These are phyloP conservation scores for Asterochloris sp. DNA, from an alignment of 139 green algal genomes.

Conservation along the genomic window DNA sequence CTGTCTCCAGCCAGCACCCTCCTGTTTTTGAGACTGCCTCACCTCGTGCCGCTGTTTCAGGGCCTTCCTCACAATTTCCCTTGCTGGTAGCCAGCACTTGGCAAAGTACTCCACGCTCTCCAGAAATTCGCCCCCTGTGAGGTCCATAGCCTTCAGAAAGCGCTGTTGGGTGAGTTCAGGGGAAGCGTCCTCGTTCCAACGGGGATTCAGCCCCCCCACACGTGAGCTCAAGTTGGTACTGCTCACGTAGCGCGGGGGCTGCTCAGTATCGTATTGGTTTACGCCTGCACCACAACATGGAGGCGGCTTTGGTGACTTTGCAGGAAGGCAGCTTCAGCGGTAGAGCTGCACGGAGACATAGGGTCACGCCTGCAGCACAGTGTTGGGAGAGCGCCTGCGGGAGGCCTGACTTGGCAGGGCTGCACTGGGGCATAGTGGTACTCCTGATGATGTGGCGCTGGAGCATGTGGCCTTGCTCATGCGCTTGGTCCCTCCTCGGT, in stretches of 20 bases:
- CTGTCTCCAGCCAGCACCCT: no score
- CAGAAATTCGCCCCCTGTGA: constrained; percentile 87
- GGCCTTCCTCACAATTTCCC: constrained; percentile 55
- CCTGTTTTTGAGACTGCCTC: no score
- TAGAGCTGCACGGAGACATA: no score
- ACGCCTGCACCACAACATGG: constrained; percentile 25
- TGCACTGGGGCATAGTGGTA: no score
- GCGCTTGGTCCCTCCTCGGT: no score
- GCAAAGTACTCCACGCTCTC: constrained; percentile 57
- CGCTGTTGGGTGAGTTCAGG: constrained; percentile 38
- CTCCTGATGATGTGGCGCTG: no score
- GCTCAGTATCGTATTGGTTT: constrained; percentile 61
- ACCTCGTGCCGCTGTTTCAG: constrained; percentile 35
- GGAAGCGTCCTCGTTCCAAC: constrained; percentile 69
- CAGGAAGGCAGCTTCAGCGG: no score
- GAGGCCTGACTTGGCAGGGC: no score
- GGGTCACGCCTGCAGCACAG: no score
- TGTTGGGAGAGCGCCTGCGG: no score
- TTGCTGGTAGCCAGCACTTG: constrained; percentile 83
- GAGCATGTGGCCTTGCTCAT: no score
- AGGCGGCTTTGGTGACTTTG: no score
- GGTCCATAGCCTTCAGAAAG: constrained; percentile 82
- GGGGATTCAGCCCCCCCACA: constrained; percentile 84
- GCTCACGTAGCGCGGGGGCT: constrained; percentile 72
- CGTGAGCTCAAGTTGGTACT: constrained; percentile 52